Percentiles rank a stretch among this genome's conserved stretches.
These are phyloP conservation scores for Podospora anserina DNA, from an alignment of 495 filamentous ascomycete genomes.

Conservation along the genomic window DNA sequence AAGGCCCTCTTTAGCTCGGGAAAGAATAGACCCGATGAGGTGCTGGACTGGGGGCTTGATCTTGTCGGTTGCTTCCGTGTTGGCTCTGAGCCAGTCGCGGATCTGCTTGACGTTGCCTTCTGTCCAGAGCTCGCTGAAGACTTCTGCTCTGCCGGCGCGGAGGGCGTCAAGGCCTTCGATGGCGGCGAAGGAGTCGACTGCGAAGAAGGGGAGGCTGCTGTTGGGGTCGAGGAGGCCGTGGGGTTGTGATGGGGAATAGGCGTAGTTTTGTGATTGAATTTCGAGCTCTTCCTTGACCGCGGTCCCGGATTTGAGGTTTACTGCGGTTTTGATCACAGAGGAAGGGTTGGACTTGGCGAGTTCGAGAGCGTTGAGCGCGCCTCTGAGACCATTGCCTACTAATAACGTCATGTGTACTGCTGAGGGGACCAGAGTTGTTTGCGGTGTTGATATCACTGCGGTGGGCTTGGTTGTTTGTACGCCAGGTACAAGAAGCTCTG, in stretches of 20 bases:
- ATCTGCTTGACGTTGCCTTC: neutral
- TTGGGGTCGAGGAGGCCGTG: neutral
- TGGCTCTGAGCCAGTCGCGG: neutral
- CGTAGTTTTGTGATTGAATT: neutral
- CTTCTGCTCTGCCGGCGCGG: neutral
- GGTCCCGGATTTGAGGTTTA: conserved; percentile 40
- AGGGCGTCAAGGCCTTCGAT: neutral
- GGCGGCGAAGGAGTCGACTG: neutral
- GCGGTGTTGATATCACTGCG: neutral
- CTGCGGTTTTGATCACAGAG: conserved; percentile 21
- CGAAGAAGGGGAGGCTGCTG: neutral
- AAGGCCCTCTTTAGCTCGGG: neutral
- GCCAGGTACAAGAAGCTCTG: conserved; percentile 67
- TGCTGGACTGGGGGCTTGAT: conserved; percentile 18
- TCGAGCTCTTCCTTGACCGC: conserved; percentile 15
- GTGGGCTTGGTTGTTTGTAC: conserved; percentile 47
- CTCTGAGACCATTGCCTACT: conserved; percentile 61
- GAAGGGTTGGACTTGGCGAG: conserved; percentile 25
- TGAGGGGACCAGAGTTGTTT: conserved; percentile 36
- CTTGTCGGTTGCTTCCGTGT: neutral
- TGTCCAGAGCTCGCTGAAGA: neutral
- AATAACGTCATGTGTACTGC: conserved; percentile 83
- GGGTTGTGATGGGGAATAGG: neutral
- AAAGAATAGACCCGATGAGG: neutral
- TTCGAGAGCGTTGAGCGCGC: conserved; percentile 40